phyloP scores from a whole-genome alignment of 768 basidiomycete species.

The Rhizopogon rudus region DNA sequence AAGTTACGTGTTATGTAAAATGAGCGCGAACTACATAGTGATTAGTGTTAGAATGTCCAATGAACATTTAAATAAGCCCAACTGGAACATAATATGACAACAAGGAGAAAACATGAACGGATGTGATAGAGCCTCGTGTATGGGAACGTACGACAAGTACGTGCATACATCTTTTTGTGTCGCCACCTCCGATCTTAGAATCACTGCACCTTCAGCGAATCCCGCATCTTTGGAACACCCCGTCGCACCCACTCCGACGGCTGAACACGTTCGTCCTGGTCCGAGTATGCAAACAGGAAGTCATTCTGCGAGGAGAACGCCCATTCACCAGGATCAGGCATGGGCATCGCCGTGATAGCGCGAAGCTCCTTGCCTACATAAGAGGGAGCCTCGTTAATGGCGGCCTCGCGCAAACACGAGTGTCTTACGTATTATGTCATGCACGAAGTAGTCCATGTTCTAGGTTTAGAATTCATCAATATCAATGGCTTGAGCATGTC shows the following conservation, averaged over 20 bases:
- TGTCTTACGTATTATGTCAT: slow-evolving; percentile 55
- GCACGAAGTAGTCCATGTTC: slow-evolving; percentile 70
- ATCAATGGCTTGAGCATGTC: background rate
- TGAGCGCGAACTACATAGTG: no score
- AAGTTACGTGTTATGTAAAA: no score
- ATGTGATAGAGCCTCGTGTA: no score
- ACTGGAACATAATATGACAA: no score
- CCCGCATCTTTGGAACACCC: slow-evolving; percentile 42
- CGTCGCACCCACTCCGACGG: slow-evolving; percentile 56
- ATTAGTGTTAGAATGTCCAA: no score
- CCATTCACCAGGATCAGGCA: slow-evolving; percentile 58
- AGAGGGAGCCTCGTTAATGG: no score
- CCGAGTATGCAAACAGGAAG: slow-evolving; percentile 36
- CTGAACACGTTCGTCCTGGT: slow-evolving; percentile 27
- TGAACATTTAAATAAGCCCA: no score
- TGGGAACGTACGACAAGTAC: no score
- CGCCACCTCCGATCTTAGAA: background rate
- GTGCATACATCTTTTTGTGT: no score
- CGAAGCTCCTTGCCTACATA: slow-evolving; percentile 50
- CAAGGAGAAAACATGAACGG: no score
- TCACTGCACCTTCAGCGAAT: slow-evolving; percentile 9
- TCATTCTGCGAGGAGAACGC: slow-evolving; percentile 58
- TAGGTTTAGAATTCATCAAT: slow-evolving; percentile 13
- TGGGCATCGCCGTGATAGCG: slow-evolving; percentile 55
- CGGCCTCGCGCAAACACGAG: background rate